phyloP scores from a whole-genome alignment of 371 early-diverging fungal genomes.

The Circinella minor region DNA sequence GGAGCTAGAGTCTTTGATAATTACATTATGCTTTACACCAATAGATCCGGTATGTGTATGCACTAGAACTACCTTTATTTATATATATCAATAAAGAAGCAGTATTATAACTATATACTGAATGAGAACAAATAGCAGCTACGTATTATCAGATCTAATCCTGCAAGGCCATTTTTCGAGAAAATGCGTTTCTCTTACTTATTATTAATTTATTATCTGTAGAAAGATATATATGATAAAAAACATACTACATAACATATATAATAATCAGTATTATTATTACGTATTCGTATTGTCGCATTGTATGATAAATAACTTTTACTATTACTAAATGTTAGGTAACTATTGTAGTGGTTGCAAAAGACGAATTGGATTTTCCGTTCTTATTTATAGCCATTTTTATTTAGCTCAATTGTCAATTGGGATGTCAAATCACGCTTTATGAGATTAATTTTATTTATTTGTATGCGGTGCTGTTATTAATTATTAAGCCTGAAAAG shows the following conservation, averaged over 20 bases:
- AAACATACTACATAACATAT: too few species aligned
- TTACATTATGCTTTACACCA: conserved; percentile 49
- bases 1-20: conserved; percentile 45
- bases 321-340: not conserved
- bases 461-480: conserved; percentile 75
- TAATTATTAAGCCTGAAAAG: conserved; percentile 73
- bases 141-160: conserved; percentile 90
- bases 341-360: conserved; percentile 62
- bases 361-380: conserved; percentile 86
- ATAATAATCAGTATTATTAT: not conserved
- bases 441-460: conserved; percentile 80
- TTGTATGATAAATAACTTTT: too few species aligned
- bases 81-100: too few species aligned
- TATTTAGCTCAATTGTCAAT: conserved; percentile 62
- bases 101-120: too few species aligned
- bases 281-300: not conserved
- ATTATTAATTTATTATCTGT: conserved; percentile 85
- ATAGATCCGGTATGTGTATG: conserved; percentile 52
- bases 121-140: too few species aligned
- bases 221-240: conserved; percentile 59
- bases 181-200: conserved; percentile 77
- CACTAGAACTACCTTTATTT: too few species aligned
- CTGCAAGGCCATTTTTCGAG: conserved; percentile 95
- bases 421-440: conserved; percentile 64
- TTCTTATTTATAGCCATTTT: conserved; percentile 82